phyloP scores from a whole-genome alignment of 495 filamentous ascomycete genomes.

The Jackrogersella multiformis region DNA sequence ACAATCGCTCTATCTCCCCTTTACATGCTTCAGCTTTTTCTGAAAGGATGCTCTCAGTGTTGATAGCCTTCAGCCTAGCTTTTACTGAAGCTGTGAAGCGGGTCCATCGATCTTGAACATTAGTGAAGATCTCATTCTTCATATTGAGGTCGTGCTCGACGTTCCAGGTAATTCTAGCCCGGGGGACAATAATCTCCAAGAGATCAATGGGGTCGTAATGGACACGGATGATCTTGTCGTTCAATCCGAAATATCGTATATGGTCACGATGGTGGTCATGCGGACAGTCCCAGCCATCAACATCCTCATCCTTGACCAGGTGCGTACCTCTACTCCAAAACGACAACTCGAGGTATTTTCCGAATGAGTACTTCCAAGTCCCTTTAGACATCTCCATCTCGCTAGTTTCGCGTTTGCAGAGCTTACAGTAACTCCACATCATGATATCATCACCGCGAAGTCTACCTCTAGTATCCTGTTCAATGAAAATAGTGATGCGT shows the following conservation, averaged over 20 bases:
- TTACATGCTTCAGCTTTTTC: constrained; percentile 84
- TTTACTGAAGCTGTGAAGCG: constrained; percentile 89
- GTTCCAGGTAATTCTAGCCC: constrained; percentile 93
- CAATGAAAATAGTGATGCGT: constrained; percentile 87
- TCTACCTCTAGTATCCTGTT: constrained; percentile 64
- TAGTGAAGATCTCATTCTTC: constrained; percentile 88
- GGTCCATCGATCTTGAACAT: constrained; percentile 79
- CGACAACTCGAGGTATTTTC: constrained; percentile 94
- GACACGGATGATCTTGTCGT: constrained; percentile 83
- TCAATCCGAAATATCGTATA: constrained; percentile 89
- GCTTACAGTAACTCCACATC: constrained; percentile 98
- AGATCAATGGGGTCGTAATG: constrained; percentile 93
- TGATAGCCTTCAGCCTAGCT: constrained; percentile 83
- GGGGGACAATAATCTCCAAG: constrained; percentile 94
- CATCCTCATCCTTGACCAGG: constrained; percentile 72
- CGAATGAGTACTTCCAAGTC: constrained; percentile 99
- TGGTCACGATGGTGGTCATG: constrained; percentile 95
- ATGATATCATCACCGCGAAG: constrained; percentile 75
- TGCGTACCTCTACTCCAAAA: constrained; percentile 92
- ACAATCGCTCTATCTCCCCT: constrained; percentile 78
- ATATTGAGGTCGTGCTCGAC: constrained; percentile 90
- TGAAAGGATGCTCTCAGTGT: constrained; percentile 86
- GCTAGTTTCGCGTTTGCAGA: constrained; percentile 88
- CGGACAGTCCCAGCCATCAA: constrained; percentile 64
- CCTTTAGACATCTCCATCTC: constrained; percentile 92